A percentile compares a stretch with the other conserved stretches of the same genome.
Evolutionary conservation across 192 early-diverging fungal genomes (phyloP).

Genomic region (Kickxella alabastrina): DNA sequence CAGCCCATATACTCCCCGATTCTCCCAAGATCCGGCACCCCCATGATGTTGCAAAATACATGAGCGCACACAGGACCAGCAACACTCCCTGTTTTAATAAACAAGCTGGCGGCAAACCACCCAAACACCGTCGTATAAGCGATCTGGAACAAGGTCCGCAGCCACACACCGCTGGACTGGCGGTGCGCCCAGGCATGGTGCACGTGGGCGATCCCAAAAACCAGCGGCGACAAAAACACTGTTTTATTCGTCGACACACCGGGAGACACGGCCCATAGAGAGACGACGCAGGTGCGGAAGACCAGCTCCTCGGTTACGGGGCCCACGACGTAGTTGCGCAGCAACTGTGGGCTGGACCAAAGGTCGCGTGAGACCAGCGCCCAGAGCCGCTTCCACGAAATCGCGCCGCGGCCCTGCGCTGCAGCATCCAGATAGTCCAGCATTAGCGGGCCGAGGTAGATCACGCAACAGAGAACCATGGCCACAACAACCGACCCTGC

Average conservation of each 20-base stretch:
- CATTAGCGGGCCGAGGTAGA: constrained; percentile 38
- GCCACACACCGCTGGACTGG: neutral
- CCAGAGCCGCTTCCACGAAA: neutral
- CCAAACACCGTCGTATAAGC: constrained; percentile 39
- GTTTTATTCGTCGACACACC: neutral
- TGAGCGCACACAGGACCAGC: constrained; percentile 25
- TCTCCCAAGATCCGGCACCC: constrained; percentile 15
- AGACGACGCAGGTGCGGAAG: constrained; percentile 20
- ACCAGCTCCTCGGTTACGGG: constrained; percentile 43
- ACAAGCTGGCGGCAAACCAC: constrained; percentile 31
- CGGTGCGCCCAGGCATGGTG: constrained; percentile 19
- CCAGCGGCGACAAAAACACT: constrained; percentile 28
- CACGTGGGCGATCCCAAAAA: constrained; percentile 40
- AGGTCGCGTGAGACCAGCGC: too few species aligned
- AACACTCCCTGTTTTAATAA: constrained; percentile 21
- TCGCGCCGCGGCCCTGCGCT: constrained; percentile 6
- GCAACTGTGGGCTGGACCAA: constrained; percentile 1
- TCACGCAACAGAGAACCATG: constrained; percentile 6
- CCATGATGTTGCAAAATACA: constrained; percentile 32
- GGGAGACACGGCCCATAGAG: constrained; percentile 22
- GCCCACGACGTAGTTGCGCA: constrained; percentile 34
- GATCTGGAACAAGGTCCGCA: constrained; percentile 21
- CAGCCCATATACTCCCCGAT: neutral
- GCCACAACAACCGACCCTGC: constrained; percentile 15
- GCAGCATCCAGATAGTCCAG: constrained; percentile 20